Evolutionary conservation across 2,329 filamentous ascomycete species (phyloP).

Genomic region (Talaromyces sp.): DNA sequence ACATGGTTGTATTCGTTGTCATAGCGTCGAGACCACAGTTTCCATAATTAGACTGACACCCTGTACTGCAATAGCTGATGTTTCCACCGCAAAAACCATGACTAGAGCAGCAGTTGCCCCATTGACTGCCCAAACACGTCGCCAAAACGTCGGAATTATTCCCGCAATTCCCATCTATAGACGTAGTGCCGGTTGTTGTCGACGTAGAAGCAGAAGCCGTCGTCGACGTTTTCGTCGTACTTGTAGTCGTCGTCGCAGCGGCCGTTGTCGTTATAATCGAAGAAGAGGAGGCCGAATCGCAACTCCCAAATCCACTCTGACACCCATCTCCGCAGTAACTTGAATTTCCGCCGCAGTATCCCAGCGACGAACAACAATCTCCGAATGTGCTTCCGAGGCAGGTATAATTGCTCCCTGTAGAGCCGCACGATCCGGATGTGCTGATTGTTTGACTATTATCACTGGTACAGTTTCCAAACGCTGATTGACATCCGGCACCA

Average conservation of each 20-base stretch:
- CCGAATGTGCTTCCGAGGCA: constrained; percentile 5
- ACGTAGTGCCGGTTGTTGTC: background rate
- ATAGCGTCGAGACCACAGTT: background rate
- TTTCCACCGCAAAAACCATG: constrained; percentile 1
- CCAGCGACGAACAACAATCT: background rate
- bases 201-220: background rate
- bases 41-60: background rate
- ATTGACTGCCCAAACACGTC: background rate
- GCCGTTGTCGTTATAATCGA: background rate
- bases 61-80: background rate
- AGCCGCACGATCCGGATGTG: background rate
- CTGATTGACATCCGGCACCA: background rate
- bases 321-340: constrained; percentile 1
- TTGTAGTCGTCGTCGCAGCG: background rate
- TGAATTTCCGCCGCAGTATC: background rate
- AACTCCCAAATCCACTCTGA: background rate
- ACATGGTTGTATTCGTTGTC: background rate
- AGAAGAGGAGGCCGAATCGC: background rate
- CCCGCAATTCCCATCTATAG: background rate
- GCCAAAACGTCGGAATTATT: background rate
- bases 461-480: background rate
- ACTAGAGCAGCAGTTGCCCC: background rate
- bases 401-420: background rate
- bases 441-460: background rate
- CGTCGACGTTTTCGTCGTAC: background rate